phyloP scores from a whole-genome alignment of 108 stramenopile genomes.

The Tribonema minus region DNA sequence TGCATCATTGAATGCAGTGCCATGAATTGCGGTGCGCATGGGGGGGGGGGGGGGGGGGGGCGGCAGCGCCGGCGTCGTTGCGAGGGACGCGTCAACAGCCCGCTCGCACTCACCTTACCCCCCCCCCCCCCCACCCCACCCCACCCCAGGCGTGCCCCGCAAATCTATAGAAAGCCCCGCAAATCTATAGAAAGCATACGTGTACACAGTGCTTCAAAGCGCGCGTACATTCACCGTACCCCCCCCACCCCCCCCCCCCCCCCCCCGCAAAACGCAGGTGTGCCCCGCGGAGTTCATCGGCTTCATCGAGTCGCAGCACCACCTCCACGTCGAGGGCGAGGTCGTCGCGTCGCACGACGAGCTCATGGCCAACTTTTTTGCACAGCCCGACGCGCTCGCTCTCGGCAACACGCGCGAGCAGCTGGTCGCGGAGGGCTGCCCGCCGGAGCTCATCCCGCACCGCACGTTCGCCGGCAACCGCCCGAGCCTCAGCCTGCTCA shows the following conservation, averaged over 20 bases:
- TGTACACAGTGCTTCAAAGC: too few species aligned
- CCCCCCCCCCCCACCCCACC: too few species aligned
- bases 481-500: conserved; percentile 85
- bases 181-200: too few species aligned
- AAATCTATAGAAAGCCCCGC: too few species aligned
- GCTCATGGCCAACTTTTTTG: conserved; percentile 99
- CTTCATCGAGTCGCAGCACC: conserved; percentile 38
- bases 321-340: conserved; percentile 46
- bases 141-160: too few species aligned
- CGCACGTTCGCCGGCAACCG: conserved; percentile 87
- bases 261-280: conserved; percentile 6
- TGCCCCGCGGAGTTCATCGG: conserved; percentile 48
- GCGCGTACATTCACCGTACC: too few species aligned
- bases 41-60: too few species aligned
- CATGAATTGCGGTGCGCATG: not conserved
- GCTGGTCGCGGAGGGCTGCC: conserved; percentile 47
- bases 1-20: too few species aligned
- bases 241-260: too few species aligned
- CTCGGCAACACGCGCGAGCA: conserved; percentile 79
- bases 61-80: too few species aligned
- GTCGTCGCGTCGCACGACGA: conserved; percentile 76
- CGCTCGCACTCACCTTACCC: too few species aligned
- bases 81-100: too few species aligned
- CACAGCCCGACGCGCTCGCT: conserved; percentile 98
- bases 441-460: conserved; percentile 74